Evolutionary conservation across 352 stramenopile species (phyloP), one percentile per base, ranked within the genome.

Genomic region (Paralagenidium karlingii): DNA sequence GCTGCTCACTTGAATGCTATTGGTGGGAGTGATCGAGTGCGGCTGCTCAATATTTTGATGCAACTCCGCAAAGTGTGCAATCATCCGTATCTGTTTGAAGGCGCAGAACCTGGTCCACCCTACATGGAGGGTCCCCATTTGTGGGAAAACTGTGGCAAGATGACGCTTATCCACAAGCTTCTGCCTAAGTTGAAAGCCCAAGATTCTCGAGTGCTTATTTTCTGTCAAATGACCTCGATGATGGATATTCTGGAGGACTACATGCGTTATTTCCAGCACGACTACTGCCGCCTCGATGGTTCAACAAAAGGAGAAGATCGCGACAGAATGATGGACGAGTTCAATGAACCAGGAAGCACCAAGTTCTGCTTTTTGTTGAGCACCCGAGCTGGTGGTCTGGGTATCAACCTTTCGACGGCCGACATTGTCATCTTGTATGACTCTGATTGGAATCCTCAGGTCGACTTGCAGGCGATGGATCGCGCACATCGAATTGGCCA

Each of bases 181-280:
- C 61, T 96, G 37, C 63, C 70, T 1, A 78, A 80, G 39, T 63
- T 96, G 6, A 87, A 84, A 50, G 64, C 61, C 0, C 80, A 96
- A 49, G 73, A 85, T 22, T 94, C 77, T 31, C 79, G 89, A 15
- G 89, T 99, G 19, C 65, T 99, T 13, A 98, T 99, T 56, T 99
- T 99, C 58, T 98, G 91, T 47, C 96, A 99, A 61, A 99, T 99
- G 96, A 99, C 95, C 31, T 92, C 94, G 24, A 95, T 99, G 65
- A 95, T 99, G 71, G 94, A 98, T 38, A 98, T 99, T 54, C 47
- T 99, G 16, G 96, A 99, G 57, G 96, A 99, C 62, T 99, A 98
- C 55, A 96, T 99, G 79, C 67, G 80, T 3, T 92, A 79, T 58
- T 79, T 82, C 38, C 49, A 49, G 34, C 73, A 90, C 53, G 76